Percentiles rank a stretch among this genome's conserved stretches.
Evolutionary conservation across 306 rosid species (phyloP).

Genomic region (Phaseolus lunatus): DNA sequence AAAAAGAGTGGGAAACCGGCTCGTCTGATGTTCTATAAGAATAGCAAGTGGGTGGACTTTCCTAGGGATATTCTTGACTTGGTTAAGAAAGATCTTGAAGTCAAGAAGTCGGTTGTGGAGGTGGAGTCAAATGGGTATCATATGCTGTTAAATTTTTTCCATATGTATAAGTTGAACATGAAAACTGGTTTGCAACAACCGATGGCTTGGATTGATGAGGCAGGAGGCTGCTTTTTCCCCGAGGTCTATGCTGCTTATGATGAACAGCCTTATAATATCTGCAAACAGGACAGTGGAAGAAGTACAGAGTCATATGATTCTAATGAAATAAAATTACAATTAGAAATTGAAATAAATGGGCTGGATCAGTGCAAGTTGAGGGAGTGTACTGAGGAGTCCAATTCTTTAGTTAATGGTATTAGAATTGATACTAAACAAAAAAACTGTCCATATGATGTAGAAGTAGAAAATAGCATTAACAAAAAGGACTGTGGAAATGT

Average conservation of each 20-base stretch:
- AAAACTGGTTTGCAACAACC: constrained; percentile 68
- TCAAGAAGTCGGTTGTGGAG: constrained; percentile 69
- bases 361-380: constrained; percentile 48
- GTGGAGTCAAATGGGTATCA: constrained; percentile 64
- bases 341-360: constrained; percentile 82
- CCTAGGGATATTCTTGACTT: constrained; percentile 64
- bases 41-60: constrained; percentile 76
- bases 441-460: constrained; percentile 46
- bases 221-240: constrained; percentile 84
- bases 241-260: constrained; percentile 56
- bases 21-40: constrained; percentile 71
- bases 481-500: constrained; percentile 38
- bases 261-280: constrained; percentile 42
- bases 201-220: constrained; percentile 95
- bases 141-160: constrained; percentile 78
- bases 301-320: constrained; percentile 47
- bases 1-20: constrained; percentile 71
- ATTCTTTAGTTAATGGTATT: constrained; percentile 52
- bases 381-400: constrained; percentile 84
- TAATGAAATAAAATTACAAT: constrained; percentile 66
- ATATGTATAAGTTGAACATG: constrained; percentile 78
- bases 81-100: constrained; percentile 64
- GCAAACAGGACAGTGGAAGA: constrained; percentile 38
- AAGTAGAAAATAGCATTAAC: constrained; percentile 67
- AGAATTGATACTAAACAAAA: constrained; percentile 53